Conservation (phyloP, 2,329 filamentous ascomycete species). For the Fusarium heterosporum region DNA sequence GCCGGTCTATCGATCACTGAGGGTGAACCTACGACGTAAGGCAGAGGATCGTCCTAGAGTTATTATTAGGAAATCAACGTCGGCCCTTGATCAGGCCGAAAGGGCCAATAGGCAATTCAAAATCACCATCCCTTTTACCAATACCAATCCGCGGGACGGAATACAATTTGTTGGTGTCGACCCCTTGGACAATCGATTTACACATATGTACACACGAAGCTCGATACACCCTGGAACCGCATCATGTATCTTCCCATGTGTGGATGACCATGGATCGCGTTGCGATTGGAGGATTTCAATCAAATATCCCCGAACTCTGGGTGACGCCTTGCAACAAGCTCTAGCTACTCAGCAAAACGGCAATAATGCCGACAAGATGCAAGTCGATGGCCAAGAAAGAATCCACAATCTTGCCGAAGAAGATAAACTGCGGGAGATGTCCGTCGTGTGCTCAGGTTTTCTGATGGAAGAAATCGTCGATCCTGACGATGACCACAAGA, state of each 20-base stretch:
- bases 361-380: constrained; percentile 53
- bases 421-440: constrained; percentile 88
- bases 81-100: constrained; percentile 49
- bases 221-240: constrained; percentile 81
- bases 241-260: constrained; percentile 90
- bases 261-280: constrained; percentile 85
- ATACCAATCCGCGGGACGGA: constrained; percentile 82
- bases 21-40: constrained; percentile 57
- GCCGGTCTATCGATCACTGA: constrained; percentile 66
- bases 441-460: constrained; percentile 90
- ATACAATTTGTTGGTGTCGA: constrained; percentile 91
- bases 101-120: constrained; percentile 60
- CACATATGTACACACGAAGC: constrained; percentile 91
- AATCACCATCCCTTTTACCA: constrained; percentile 79
- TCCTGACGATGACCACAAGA: constrained; percentile 80
- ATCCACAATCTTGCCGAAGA: constrained; percentile 71
- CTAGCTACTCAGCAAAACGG: constrained; percentile 56
- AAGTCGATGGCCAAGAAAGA: constrained; percentile 56
- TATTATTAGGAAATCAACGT: constrained; percentile 59
- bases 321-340: constrained; percentile 74
- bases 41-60: constrained; percentile 56
- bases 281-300: constrained; percentile 91
- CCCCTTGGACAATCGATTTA: constrained; percentile 82
- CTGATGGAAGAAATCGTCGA: constrained; percentile 85
- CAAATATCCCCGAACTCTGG: constrained; percentile 85